Conservation (phyloP, 1,284 basidiomycete genomes). For the Sporisorium iseilematis-ciliati region DNA sequence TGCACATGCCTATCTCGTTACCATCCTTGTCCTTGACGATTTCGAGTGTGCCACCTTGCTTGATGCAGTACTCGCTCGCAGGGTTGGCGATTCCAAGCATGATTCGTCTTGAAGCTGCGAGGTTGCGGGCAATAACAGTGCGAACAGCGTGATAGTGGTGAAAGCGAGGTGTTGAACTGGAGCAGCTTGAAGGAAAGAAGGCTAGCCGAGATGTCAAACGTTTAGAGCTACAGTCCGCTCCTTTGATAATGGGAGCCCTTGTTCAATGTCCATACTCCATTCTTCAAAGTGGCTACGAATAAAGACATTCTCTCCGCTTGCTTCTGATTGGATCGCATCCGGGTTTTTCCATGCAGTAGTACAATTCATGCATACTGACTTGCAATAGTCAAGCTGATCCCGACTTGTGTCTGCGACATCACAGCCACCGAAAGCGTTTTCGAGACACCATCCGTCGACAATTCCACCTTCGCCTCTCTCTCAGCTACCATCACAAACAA, state of each 20-base stretch:
- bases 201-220: neutral
- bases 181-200: neutral
- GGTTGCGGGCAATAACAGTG: neutral
- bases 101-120: neutral
- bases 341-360: neutral
- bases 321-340: neutral
- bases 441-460: too few relatives aligned
- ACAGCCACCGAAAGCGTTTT: too few relatives aligned
- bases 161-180: neutral
- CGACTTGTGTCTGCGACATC: neutral
- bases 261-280: neutral
- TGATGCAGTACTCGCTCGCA: constrained; percentile 16
- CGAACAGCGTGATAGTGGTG: neutral
- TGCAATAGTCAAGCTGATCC: neutral
- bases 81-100: constrained; percentile 7
- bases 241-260: neutral
- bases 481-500: too few relatives aligned
- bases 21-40: constrained; percentile 21
- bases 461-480: too few relatives aligned
- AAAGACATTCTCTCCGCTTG: neutral
- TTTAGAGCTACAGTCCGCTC: too few relatives aligned
- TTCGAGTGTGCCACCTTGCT: constrained; percentile 20
- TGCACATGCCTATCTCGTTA: constrained; percentile 19
- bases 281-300: neutral
- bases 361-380: neutral